Base-by-base conservation (phyloP, 768 basidiomycete species). In the Xerocomellus dryophilus region DNA sequence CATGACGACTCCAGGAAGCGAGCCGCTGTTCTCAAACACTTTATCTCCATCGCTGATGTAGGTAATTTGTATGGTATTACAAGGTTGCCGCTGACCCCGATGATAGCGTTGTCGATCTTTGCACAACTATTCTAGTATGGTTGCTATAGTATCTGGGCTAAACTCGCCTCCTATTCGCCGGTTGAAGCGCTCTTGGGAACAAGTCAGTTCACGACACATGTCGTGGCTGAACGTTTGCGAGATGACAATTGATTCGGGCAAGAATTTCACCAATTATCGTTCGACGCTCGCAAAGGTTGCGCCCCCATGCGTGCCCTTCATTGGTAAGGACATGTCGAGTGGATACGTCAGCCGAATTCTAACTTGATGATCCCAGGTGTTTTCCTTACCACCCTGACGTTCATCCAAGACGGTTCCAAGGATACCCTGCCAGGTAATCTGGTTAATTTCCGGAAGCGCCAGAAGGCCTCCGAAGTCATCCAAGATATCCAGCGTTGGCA, bases 401-500 rank as follows among this genome's bases (percentile, higher is more conserved):
- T 98, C 72, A 96, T 97, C 67, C 93, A 97, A 72, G 97, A 98
- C 62, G 97, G 96, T 9, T 93, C 92, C 65, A 87, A 88, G 47
- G 92, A 98, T 74, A 83, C 79, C 61, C 76, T 97, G 10, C 80
- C 80, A 17, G 88, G 84, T 8, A 80, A 82, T 51, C 75, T 96
- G 58, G 86, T 98, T 73, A 98, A 98, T 74, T 98, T 98, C 75
- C 84, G 86, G 66, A 99, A 99, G 72, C 88, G 96, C 17, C 87
- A 92, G 63, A 91, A 91, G 72, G 86, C 93, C 0, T 93, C 94
- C n/a, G 95, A 97, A 66, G 90, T 98, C 61, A 93, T 99, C 62
- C 85, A 86, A 58, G 94, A 98, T 69, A 98, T 99, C 69, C 91
- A 97, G 68, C 87, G 92, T 27, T 98, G 95, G 84, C 97, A 99